These are phyloP conservation scores for Blastocystis sp. DNA, from an alignment of 352 stramenopile genomes.

Conservation along the genomic window DNA sequence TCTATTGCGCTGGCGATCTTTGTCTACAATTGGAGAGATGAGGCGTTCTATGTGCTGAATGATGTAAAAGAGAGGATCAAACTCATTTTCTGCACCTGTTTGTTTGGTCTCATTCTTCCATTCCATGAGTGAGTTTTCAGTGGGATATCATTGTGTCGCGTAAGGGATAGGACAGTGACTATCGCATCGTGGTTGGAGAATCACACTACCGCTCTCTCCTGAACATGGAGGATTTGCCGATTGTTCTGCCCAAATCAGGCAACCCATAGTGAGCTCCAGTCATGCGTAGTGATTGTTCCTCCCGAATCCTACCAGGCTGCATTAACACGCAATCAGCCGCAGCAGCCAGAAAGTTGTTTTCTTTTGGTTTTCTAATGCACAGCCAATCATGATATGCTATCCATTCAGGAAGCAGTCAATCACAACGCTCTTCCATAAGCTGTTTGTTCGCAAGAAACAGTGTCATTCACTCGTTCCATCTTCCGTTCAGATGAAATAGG, in stretches of 20 bases:
- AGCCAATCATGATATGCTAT: not conserved
- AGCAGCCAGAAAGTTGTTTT: not conserved
- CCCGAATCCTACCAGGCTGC: not conserved
- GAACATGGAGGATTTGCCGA: not conserved
- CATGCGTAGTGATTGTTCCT: not conserved
- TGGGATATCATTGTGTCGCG: not conserved
- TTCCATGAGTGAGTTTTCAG: not conserved
- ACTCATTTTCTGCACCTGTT: constrained; percentile 1
- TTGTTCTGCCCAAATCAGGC: constrained; percentile 19
- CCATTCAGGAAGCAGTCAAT: not conserved
- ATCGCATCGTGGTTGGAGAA: constrained; percentile 25
- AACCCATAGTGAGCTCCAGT: not conserved
- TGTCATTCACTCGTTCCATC: not conserved
- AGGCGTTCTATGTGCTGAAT: not conserved
- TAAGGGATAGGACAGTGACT: constrained; percentile 32
- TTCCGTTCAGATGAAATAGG: no score
- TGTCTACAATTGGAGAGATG: constrained; percentile 59
- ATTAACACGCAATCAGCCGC: not conserved
- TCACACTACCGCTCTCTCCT: constrained; percentile 1
- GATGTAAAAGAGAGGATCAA: constrained; percentile 5
- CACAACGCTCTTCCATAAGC: not conserved
- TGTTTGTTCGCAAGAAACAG: not conserved
- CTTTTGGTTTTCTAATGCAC: not conserved
- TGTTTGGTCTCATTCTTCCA: not conserved
- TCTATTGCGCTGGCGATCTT: constrained; percentile 41